These are phyloP conservation scores for Penicillium simplicissimum DNA, from an alignment of 495 filamentous ascomycete species.

Conservation along the genomic window DNA sequence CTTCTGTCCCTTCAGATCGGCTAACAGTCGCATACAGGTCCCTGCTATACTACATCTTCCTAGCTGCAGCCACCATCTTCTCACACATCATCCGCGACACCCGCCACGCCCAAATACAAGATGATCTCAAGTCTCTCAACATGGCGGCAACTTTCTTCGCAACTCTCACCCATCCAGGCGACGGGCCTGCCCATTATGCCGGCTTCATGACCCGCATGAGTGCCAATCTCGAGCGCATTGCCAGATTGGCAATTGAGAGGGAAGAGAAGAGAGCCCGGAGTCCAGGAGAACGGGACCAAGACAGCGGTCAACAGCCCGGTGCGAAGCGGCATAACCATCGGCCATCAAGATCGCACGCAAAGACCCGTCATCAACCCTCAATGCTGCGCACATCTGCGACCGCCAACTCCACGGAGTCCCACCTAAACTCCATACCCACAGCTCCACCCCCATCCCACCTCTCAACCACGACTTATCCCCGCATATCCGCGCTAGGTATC, in stretches of 20 bases:
- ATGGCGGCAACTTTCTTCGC: slow-evolving; percentile 85
- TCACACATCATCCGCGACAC: slow-evolving; percentile 90
- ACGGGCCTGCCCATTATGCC: slow-evolving; percentile 72
- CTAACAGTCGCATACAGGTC: slow-evolving; percentile 56
- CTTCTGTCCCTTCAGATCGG: background rate
- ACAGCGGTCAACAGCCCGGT: slow-evolving; percentile 11
- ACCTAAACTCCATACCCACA: slow-evolving; percentile 4
- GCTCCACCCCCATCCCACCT: slow-evolving; percentile 5
- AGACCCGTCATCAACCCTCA: slow-evolving; percentile 16
- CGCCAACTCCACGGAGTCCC: background rate
- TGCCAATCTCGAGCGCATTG: slow-evolving; percentile 88
- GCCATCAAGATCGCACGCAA: slow-evolving; percentile 10
- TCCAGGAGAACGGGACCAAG: slow-evolving; percentile 14
- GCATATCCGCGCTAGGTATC: slow-evolving; percentile 23
- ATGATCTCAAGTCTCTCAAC: slow-evolving; percentile 83
- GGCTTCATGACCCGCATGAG: slow-evolving; percentile 88
- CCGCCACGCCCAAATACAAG: slow-evolving; percentile 72
- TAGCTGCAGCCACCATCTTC: slow-evolving; percentile 90
- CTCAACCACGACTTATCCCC: slow-evolving; percentile 6
- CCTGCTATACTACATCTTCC: slow-evolving; percentile 92
- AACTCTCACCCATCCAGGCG: slow-evolving; percentile 58
- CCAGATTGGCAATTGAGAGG: slow-evolving; percentile 81
- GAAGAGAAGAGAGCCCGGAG: slow-evolving; percentile 58
- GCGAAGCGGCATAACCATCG: slow-evolving; percentile 17
- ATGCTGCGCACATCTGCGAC: slow-evolving; percentile 16